A percentile compares a stretch with the other conserved stretches of the same genome.
Conservation (phyloP, 2,329 filamentous ascomycete genomes). For the Akanthomyces uredinophilus region DNA sequence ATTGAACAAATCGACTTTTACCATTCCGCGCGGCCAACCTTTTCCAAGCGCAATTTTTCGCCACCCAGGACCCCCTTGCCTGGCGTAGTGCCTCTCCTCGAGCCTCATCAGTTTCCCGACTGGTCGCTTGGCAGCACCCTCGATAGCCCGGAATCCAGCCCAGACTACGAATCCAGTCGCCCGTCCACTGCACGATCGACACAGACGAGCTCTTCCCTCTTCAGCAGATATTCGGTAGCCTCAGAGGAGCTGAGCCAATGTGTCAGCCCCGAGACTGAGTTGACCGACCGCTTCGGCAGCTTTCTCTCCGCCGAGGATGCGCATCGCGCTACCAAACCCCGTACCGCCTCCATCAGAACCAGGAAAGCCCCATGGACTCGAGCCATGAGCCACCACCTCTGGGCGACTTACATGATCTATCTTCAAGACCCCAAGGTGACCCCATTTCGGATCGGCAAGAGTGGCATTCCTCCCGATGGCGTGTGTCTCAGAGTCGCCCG, state of each 20-base stretch:
- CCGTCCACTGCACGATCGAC: conserved; percentile 57
- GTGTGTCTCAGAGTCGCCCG: conserved; percentile 62
- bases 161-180: conserved; percentile 54
- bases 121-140: conserved; percentile 54
- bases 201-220: conserved; percentile 52
- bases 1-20: conserved; percentile 27
- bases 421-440: conserved; percentile 63
- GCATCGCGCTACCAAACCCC: conserved; percentile 27
- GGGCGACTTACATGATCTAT: conserved; percentile 61
- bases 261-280: conserved; percentile 43
- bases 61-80: conserved; percentile 57
- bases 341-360: conserved; percentile 24
- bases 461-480: conserved; percentile 58
- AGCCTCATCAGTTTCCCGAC: conserved; percentile 48
- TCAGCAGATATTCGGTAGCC: conserved; percentile 50
- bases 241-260: conserved; percentile 52
- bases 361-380: conserved; percentile 58
- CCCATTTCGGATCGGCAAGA: conserved; percentile 59
- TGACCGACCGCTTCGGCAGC: conserved; percentile 21
- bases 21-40: conserved; percentile 24
- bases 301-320: conserved; percentile 26
- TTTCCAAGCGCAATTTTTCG: conserved; percentile 41
- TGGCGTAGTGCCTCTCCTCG: conserved; percentile 37
- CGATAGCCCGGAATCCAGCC: conserved; percentile 54
- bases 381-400: conserved; percentile 60